Evolutionary conservation across 768 basidiomycete genomes (phyloP).

Genomic region (Epithele typhae): DNA sequence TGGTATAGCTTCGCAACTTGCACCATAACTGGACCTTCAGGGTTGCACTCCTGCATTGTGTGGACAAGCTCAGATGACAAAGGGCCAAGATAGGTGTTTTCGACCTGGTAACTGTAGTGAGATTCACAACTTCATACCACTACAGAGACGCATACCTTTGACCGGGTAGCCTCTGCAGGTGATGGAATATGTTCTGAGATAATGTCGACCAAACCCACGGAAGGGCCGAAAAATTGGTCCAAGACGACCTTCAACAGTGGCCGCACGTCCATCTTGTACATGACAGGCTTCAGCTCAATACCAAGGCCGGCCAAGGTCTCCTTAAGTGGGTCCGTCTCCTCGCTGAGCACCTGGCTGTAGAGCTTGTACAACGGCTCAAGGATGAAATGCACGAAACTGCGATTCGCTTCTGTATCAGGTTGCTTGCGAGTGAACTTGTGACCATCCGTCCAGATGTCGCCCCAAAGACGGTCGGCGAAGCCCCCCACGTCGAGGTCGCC

Average conservation of each 20-base stretch:
- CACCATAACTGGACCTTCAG: slow-evolving; percentile 87
- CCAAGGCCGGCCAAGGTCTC: slow-evolving; percentile 71
- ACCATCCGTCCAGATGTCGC: slow-evolving; percentile 93
- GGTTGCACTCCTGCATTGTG: slow-evolving; percentile 79
- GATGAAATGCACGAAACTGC: slow-evolving; percentile 95
- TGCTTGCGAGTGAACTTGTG: slow-evolving; percentile 90
- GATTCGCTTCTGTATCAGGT: slow-evolving; percentile 68
- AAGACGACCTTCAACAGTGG: slow-evolving; percentile 91
- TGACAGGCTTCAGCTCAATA: slow-evolving; percentile 84
- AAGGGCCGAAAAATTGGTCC: slow-evolving; percentile 92
- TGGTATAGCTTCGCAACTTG: slow-evolving; percentile 95
- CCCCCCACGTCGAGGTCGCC: slow-evolving; percentile 77
- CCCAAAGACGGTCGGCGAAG: slow-evolving; percentile 93
- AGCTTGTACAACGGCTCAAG: slow-evolving; percentile 96
- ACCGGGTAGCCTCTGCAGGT: slow-evolving; percentile 52
- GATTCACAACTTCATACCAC: neutral
- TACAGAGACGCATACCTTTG: slow-evolving; percentile 43
- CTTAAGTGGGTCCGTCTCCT: slow-evolving; percentile 86
- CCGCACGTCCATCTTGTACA: slow-evolving; percentile 98
- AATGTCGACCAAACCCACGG: slow-evolving; percentile 90
- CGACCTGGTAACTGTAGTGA: slow-evolving; percentile 47
- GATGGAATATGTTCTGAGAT: slow-evolving; percentile 88
- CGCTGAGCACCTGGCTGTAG: slow-evolving; percentile 91
- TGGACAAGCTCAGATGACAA: slow-evolving; percentile 74
- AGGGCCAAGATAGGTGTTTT: slow-evolving; percentile 85